Conservation (phyloP, 805 yeast genomes). For the Yamadazyma tumulicola region DNA sequence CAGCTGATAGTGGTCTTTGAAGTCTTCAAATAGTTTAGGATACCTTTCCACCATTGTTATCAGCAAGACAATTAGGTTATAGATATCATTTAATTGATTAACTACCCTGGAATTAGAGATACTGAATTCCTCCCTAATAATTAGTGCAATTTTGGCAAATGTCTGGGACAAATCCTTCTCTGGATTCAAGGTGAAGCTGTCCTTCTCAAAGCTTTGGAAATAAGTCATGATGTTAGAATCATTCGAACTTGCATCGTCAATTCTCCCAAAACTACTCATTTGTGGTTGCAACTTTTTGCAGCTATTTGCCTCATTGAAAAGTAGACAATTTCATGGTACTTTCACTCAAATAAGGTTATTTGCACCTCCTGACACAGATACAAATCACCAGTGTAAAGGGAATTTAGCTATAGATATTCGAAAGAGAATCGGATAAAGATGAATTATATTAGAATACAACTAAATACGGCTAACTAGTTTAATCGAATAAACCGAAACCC, state of each 20-base stretch:
- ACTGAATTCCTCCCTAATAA: slow-evolving; percentile 10
- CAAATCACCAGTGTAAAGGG: neutral
- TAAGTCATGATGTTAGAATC: slow-evolving; percentile 11
- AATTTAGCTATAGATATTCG: slow-evolving; percentile 1
- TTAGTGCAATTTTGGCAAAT: slow-evolving; percentile 14
- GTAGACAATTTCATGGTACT: no score
- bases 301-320: no score
- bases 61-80: slow-evolving; percentile 10
- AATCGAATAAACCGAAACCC: slow-evolving; percentile 99
- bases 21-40: slow-evolving; percentile 6
- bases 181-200: slow-evolving; percentile 6
- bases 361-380: no score
- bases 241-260: slow-evolving; percentile 10
- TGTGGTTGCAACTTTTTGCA: slow-evolving; percentile 10
- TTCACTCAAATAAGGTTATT: no score
- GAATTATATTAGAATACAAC: slow-evolving; percentile 9
- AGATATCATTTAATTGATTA: slow-evolving; percentile 6
- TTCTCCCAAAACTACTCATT: neutral
- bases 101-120: slow-evolving; percentile 1
- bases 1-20: slow-evolving; percentile 8
- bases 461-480: slow-evolving; percentile 30
- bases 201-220: slow-evolving; percentile 9
- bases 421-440: neutral
- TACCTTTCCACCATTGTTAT: slow-evolving; percentile 7
- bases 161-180: slow-evolving; percentile 15